Conservation (phyloP, 2,329 filamentous ascomycete species). For the Blumeria hordei region DNA sequence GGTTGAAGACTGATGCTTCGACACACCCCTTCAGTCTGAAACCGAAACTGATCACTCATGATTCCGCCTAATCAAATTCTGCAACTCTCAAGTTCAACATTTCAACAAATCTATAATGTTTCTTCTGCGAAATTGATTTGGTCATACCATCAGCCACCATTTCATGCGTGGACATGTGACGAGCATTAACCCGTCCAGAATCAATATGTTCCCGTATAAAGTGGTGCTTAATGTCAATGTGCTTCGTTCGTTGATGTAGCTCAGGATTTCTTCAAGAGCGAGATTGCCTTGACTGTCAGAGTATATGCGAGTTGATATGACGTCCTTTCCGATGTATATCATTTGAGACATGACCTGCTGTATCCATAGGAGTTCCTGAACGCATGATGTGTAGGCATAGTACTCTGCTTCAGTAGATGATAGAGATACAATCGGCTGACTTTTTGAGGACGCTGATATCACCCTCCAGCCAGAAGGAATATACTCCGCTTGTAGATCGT, state of each 20-base stretch:
- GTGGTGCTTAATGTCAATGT: too few relatives aligned
- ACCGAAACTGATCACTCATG: too few relatives aligned
- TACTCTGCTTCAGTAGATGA: neutral
- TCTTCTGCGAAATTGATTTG: neutral
- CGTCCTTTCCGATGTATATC: neutral
- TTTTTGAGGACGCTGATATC: too few relatives aligned
- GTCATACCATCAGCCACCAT: neutral
- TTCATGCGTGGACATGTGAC: neutral
- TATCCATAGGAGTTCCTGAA: neutral
- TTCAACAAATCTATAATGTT: neutral
- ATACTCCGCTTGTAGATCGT: too few relatives aligned
- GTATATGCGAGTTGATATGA: neutral
- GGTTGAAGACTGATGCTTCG: too few relatives aligned
- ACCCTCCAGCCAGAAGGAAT: too few relatives aligned
- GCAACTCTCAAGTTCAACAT: neutral
- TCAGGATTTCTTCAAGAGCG: neutral
- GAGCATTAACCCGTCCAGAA: neutral
- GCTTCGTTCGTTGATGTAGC: too few relatives aligned
- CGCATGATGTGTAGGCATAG: neutral
- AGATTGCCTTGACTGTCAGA: neutral
- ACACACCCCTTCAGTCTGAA: too few relatives aligned
- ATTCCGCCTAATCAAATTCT: too few relatives aligned
- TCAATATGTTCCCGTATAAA: too few relatives aligned
- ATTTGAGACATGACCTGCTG: neutral
- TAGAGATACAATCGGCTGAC: neutral